Base-by-base conservation (phyloP, 768 basidiomycete genomes). In the Chalciporus chontae region DNA sequence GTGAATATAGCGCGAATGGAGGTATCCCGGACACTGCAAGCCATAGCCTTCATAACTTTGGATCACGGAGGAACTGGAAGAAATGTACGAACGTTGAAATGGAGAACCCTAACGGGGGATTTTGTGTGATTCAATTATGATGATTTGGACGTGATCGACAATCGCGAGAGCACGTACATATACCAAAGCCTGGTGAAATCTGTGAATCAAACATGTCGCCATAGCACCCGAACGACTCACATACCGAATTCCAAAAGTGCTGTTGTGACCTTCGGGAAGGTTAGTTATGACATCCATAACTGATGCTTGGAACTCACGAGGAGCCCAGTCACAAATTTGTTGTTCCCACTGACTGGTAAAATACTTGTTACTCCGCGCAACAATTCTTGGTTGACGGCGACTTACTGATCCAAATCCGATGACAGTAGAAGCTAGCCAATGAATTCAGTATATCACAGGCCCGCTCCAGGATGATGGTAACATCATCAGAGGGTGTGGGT, bases 291-390 rank as follows among this genome's bases (percentile, higher is more conserved):
- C 8, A 7, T 24, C n/a, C 11, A 29, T 17, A 21, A 26, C 26
- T 26, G 26, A 26, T 26, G 26, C 26, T 19, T 39, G 8, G 29
- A 11, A 56, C 58, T 45, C 24, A 59, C 57, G 4, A 59, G 26
- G 4, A 7, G 8, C 9, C 50, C 10, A 8, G 57, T 59, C 4
- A 59, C 3, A 18, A 1, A 10, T 19, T 52, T 59, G 14, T 59
- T 59, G 8, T 50, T 55, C 24, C 46, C 53, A 13, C 57, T 59
- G 14, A 59, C 58, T 59, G 17, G n/a, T 11, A 14, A 38, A 18
- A 19, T 7, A 15, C 40, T 4, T 26, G 5, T 26, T 26, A 26
- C 26, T 26, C 8, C 7, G 26, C 5, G 26, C 26, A 26, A 5
- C 3, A 5, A 8, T 8, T 26, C 8, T 26, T 26, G 26, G 26